phyloP scores from a whole-genome alignment of 331 rosid genomes.

The Quercus lobata region DNA sequence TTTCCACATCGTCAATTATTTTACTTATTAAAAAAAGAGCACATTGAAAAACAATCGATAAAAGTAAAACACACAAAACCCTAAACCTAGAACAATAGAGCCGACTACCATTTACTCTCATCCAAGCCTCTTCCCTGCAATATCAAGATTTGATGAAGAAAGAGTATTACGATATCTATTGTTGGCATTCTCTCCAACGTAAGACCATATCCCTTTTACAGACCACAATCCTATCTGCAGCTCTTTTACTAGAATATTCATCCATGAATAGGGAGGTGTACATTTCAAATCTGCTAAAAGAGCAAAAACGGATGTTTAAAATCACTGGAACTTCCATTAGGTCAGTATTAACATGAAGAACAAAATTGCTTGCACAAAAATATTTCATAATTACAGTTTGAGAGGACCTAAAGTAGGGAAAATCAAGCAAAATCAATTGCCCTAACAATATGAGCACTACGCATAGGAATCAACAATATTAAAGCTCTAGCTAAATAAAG shows the following conservation, averaged over 20 bases:
- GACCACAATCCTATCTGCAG: slow-evolving; percentile 44
- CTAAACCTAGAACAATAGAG: no score
- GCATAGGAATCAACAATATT: no score
- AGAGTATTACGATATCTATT: slow-evolving; percentile 56
- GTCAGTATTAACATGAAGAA: neutral
- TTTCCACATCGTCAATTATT: no score
- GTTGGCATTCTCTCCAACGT: slow-evolving; percentile 59
- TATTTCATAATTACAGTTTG: neutral
- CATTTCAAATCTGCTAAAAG: slow-evolving; percentile 50
- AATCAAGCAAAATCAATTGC: neutral
- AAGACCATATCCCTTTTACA: slow-evolving; percentile 61
- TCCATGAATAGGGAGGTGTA: slow-evolving; percentile 49
- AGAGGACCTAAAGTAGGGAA: neutral
- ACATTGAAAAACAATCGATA: no score
- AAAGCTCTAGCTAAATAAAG: neutral
- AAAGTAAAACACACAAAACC: no score
- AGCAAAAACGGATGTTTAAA: neutral
- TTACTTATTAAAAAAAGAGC: no score
- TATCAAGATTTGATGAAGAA: no score
- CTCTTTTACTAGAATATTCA: slow-evolving; percentile 76
- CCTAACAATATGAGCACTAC: neutral
- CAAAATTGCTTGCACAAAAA: neutral
- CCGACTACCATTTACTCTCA: no score
- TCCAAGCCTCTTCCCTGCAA: no score
- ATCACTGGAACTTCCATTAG: slow-evolving; percentile 1